A percentile compares a stretch with the other conserved stretches of the same genome.
These are phyloP conservation scores for Epichloe hybrida DNA, from an alignment of 2,329 filamentous ascomycete genomes.

Conservation along the genomic window DNA sequence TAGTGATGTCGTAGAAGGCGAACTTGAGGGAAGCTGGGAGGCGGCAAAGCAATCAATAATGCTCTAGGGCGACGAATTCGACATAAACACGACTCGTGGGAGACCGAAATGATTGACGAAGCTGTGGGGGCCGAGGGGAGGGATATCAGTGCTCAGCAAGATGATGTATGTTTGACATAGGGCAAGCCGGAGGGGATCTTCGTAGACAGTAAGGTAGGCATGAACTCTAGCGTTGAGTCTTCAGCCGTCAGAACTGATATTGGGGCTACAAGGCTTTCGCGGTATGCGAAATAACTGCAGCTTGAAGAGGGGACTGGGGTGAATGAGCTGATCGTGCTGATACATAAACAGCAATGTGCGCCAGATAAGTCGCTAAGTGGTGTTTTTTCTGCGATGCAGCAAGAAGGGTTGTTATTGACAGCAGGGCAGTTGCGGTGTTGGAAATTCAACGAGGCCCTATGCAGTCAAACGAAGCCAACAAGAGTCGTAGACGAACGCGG, in stretches of 20 bases:
- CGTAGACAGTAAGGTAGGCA: conserved; percentile 40
- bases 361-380: conserved; percentile 19
- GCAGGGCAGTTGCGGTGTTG: not conserved
- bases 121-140: conserved; percentile 26
- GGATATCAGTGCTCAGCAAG: conserved; percentile 40
- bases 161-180: conserved; percentile 41
- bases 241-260: conserved; percentile 91
- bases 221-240: conserved; percentile 35
- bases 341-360: conserved; percentile 72
- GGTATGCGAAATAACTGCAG: conserved; percentile 94
- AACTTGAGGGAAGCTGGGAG: conserved; percentile 4
- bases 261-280: conserved; percentile 83
- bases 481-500: not conserved
- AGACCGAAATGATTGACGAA: conserved; percentile 14
- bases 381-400: conserved; percentile 7
- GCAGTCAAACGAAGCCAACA: not conserved
- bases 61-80: conserved; percentile 17
- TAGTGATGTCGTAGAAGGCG: not conserved
- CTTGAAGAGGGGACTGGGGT: conserved; percentile 92
- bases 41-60: conserved; percentile 8
- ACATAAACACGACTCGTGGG: conserved; percentile 22
- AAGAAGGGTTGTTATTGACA: not conserved
- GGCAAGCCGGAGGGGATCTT: conserved; percentile 33
- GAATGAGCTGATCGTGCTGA: conserved; percentile 84
- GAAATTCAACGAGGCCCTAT: not conserved